phyloP scores from a whole-genome alignment of 2,329 filamentous ascomycete species.

The Paecilomyces formosus region DNA sequence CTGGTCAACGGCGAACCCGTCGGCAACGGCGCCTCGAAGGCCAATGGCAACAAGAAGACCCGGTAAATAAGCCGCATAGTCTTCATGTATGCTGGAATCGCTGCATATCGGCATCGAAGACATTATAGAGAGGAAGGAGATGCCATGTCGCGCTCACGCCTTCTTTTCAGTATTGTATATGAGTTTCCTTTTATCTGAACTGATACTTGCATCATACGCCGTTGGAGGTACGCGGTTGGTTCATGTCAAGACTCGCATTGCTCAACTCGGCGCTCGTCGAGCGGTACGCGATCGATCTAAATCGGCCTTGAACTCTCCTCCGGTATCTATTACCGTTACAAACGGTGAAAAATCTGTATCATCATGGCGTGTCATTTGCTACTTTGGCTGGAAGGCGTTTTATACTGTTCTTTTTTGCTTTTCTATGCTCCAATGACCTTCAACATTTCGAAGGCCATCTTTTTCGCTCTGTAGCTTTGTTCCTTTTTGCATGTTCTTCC shows the following conservation, averaged over 20 bases:
- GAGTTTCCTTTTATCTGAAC: conserved; percentile 1
- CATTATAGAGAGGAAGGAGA: neutral
- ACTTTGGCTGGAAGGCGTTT: conserved; percentile 3
- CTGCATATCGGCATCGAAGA: neutral
- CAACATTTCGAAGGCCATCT: neutral
- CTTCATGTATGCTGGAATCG: neutral
- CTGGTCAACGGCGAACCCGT: conserved; percentile 33
- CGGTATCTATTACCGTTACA: conserved; percentile 6
- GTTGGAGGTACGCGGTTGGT: neutral
- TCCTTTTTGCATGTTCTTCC: neutral
- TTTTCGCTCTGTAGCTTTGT: neutral
- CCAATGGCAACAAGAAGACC: conserved; percentile 16
- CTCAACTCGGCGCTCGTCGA: neutral
- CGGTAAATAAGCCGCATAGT: neutral
- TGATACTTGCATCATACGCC: neutral
- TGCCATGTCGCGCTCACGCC: neutral
- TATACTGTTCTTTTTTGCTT: neutral
- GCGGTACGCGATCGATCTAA: neutral
- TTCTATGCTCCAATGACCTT: neutral
- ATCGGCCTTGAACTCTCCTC: neutral
- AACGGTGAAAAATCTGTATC: neutral
- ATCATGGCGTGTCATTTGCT: neutral
- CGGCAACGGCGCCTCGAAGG: conserved; percentile 15
- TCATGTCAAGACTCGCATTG: neutral
- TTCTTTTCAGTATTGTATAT: conserved; percentile 6